Evolutionary conservation across 2,329 filamentous ascomycete genomes (phyloP), one percentile per base, ranked within the genome.

Genomic region (Coniella vitis): DNA sequence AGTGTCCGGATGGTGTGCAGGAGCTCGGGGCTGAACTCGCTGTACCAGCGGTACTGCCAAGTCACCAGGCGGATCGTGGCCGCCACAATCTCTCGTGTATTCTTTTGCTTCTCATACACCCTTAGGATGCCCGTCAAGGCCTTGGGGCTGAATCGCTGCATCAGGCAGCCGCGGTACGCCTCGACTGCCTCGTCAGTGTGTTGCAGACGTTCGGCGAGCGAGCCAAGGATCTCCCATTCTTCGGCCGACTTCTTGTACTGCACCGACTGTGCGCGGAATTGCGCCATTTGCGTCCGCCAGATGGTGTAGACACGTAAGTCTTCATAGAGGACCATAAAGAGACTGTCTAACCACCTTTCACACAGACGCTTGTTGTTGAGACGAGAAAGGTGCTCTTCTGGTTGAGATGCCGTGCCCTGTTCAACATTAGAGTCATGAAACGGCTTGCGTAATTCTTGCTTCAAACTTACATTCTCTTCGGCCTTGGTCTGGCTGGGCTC

Each of bases 21-120:
- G 38, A 98, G 77, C 56, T 90, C 84, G 1, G 93, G 93, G 16
- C 90, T 96, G 70, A 98, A 98, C 78, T 98, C 93, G 49, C 90
- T 96, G 71, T 98, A 98, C 93, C 93, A 98, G 58, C 93, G 79
- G 69, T 96, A 98, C 70, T 98, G 93, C 93, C 93, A 98, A 12
- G 91, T 93, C 31, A 97, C 88, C 37, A 98, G 73, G 45, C 90
- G 77, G 56, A 98, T 96, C 51, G 96, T 75, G n/a, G 87, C 84
- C 22, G 83, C 86, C 7, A 97, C 78, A 49, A 84, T 88, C 53
- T 90, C 86, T 53, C 89, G 75, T 3, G 87, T 90, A 67, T 87
- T 88, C 60, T 86, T 87, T 51, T 78, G 76, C 62, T 80, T 80
- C 67, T 94, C 86, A 58, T 90, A 89, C 41, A 88, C 76, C 47